A percentile compares a stretch with the other conserved stretches of the same genome.
phyloP scores from a whole-genome alignment of 768 basidiomycete species.

The Filobasidium floriforme region DNA sequence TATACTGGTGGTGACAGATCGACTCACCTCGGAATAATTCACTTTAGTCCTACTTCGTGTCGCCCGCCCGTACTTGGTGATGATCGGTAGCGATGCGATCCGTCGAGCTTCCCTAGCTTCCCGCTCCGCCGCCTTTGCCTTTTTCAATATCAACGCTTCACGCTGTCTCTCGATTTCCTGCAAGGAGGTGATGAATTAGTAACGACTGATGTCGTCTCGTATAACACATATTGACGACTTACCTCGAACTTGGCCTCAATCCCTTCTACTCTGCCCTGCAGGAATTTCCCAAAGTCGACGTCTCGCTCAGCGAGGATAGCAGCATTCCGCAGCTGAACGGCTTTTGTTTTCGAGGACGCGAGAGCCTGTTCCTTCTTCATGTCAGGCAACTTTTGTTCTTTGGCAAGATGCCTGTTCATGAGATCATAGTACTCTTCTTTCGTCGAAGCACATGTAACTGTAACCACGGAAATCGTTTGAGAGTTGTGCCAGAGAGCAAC shows the following conservation, averaged over 20 bases:
- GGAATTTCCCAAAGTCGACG: constrained; percentile 1
- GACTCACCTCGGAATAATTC: constrained; percentile 12
- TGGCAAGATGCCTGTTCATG: constrained; percentile 1
- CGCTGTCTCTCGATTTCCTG: background rate
- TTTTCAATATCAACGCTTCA: background rate
- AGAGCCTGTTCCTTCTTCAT: background rate
- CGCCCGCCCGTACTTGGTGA: background rate
- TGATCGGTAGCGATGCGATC: background rate
- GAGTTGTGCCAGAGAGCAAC: background rate
- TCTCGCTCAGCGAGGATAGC: constrained; percentile 4
- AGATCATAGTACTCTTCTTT: constrained; percentile 1
- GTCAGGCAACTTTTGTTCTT: background rate
- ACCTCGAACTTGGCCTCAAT: background rate
- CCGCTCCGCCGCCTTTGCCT: background rate
- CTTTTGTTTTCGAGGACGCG: background rate
- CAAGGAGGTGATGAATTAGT: background rate
- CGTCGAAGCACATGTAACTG: background rate
- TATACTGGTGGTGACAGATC: background rate
- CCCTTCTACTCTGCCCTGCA: background rate
- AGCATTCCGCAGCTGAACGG: background rate
- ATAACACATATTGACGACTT: background rate
- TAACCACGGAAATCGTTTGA: background rate
- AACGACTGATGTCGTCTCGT: background rate
- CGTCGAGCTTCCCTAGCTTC: background rate
- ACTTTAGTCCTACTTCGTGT: constrained; percentile 3